These are phyloP conservation scores for Talaromyces sp. DNA, from an alignment of 2,329 filamentous ascomycete species.

Conservation along the genomic window DNA sequence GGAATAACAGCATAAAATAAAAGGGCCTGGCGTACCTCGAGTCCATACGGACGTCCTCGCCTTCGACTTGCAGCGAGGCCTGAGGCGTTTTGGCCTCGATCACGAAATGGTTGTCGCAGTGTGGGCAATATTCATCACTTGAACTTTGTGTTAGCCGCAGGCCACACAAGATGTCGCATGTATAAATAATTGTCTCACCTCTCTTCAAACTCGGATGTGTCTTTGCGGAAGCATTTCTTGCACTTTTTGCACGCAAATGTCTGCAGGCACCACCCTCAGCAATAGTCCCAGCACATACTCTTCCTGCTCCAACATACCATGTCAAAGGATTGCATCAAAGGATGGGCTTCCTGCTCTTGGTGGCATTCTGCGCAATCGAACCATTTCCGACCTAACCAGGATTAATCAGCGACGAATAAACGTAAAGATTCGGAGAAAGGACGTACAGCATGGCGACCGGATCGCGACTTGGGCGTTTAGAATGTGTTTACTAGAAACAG, in stretches of 20 bases:
- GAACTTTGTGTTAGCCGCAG: not conserved
- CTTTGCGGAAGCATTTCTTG: slow-evolving; percentile 95
- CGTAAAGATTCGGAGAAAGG: slow-evolving; percentile 16
- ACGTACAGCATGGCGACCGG: slow-evolving; percentile 87
- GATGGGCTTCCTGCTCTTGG: slow-evolving; percentile 70
- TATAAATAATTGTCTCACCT: slow-evolving; percentile 35
- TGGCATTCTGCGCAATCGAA: slow-evolving; percentile 98
- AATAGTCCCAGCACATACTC: not conserved
- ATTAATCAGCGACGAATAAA: not conserved
- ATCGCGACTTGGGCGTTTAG: slow-evolving; percentile 97
- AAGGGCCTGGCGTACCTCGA: slow-evolving; percentile 45
- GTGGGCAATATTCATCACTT: slow-evolving; percentile 94
- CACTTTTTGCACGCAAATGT: slow-evolving; percentile 97
- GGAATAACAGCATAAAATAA: not conserved
- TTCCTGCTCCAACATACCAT: slow-evolving; percentile 52
- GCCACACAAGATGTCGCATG: not conserved
- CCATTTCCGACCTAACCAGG: slow-evolving; percentile 74
- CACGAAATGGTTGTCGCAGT: slow-evolving; percentile 98
- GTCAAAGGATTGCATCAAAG: slow-evolving; percentile 70
- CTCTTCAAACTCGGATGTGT: slow-evolving; percentile 87
- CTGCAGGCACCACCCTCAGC: slow-evolving; percentile 15
- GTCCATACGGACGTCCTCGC: slow-evolving; percentile 82
- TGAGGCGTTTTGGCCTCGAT: slow-evolving; percentile 83
- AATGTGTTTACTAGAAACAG: slow-evolving; percentile 74
- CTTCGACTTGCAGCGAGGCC: slow-evolving; percentile 77